These are phyloP conservation scores for Naganishia antarctica DNA, from an alignment of 768 basidiomycete species.

Conservation along the genomic window DNA sequence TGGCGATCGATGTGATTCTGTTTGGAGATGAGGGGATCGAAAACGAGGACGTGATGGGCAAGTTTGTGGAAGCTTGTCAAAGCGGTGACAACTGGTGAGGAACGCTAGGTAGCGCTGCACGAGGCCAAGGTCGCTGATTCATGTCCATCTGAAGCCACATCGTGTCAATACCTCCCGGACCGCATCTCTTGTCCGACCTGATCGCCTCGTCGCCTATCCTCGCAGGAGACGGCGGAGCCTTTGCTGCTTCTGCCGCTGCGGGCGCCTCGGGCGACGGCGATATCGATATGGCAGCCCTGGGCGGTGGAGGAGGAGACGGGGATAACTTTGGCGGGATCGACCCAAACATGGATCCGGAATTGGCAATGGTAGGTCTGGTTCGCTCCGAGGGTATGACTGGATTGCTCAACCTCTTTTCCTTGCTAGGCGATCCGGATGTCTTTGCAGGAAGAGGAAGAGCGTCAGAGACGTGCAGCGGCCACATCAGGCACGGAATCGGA, in stretches of 20 bases:
- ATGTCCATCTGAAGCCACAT: conserved; percentile 83
- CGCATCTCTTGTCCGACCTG: conserved; percentile 72
- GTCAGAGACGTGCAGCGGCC: conserved; percentile 62
- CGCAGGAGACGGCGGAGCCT: conserved; percentile 66
- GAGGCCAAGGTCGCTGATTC: too few relatives aligned
- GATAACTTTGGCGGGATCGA: conserved; percentile 71
- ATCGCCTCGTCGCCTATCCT: conserved; percentile 77
- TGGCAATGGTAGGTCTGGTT: conserved; percentile 72
- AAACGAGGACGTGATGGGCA: conserved; percentile 62
- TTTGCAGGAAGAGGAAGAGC: conserved; percentile 74
- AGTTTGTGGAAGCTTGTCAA: conserved; percentile 75
- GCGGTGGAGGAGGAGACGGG: conserved; percentile 51
- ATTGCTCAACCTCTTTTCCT: neutral
- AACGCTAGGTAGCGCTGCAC: neutral
- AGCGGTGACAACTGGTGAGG: conserved; percentile 77
- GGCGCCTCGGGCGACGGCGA: conserved; percentile 47
- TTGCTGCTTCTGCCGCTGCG: conserved; percentile 50
- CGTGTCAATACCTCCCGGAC: conserved; percentile 69
- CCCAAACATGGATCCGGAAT: conserved; percentile 89
- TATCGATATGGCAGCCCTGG: conserved; percentile 53
- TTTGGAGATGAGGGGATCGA: conserved; percentile 73
- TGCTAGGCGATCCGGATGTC: conserved; percentile 92
- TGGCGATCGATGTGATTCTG: conserved; percentile 82
- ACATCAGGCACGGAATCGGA: conserved; percentile 47
- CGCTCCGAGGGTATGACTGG: neutral